Conservation (phyloP, 2,329 filamentous ascomycete species). For the Stachybotrys chartarum region DNA sequence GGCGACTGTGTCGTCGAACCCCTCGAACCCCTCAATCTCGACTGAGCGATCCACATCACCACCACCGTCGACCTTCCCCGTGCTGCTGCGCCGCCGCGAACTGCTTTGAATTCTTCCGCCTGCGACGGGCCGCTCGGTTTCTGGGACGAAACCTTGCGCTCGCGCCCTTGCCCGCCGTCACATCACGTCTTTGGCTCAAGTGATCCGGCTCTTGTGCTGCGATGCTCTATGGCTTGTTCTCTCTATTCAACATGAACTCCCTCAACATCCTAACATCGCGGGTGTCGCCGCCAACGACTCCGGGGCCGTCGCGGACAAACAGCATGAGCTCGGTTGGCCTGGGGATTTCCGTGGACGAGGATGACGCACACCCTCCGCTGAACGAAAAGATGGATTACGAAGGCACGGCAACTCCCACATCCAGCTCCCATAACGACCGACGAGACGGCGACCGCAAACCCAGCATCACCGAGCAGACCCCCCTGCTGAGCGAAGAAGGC, state of each 20-base stretch:
- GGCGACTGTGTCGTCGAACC: neutral
- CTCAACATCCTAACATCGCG: constrained; percentile 87
- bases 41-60: neutral
- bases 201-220: neutral
- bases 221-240: constrained; percentile 46
- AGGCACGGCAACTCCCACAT: neutral
- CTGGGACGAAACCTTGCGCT: neutral
- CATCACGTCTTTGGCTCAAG: neutral
- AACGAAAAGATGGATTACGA: neutral
- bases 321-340: constrained; percentile 48
- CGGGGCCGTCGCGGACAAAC: constrained; percentile 41
- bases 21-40: neutral
- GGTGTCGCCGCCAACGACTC: constrained; percentile 57
- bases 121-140: neutral
- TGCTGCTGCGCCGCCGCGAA: neutral
- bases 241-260: constrained; percentile 77
- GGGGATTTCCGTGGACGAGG: constrained; percentile 34
- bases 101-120: neutral
- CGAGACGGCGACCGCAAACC: constrained; percentile 29
- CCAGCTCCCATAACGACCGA: constrained; percentile 18
- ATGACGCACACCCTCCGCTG: constrained; percentile 19
- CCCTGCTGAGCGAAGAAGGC: constrained; percentile 38
- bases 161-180: neutral
- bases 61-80: neutral
- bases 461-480: constrained; percentile 55